phyloP scores from a whole-genome alignment of 441 rosid genomes.

The Arabidopsis hybrid region DNA sequence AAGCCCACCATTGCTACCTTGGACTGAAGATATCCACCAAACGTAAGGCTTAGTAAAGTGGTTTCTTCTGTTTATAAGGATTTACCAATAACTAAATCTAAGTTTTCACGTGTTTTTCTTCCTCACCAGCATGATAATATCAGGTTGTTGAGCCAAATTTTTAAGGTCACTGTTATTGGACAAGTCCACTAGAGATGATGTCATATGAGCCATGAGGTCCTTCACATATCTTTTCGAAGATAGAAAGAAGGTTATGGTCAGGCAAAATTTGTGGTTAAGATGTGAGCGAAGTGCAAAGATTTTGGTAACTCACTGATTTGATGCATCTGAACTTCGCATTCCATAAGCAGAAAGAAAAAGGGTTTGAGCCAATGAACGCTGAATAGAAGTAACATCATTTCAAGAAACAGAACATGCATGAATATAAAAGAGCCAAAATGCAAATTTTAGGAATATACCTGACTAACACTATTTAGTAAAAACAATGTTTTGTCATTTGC shows the following conservation, averaged over 20 bases:
- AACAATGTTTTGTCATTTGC: slow-evolving; percentile 79
- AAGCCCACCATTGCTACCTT: no score
- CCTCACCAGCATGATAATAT: slow-evolving; percentile 79
- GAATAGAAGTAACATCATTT: slow-evolving; percentile 46
- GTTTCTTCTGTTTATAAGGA: slow-evolving; percentile 26
- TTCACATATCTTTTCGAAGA: slow-evolving; percentile 72
- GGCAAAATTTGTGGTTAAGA: slow-evolving; percentile 28
- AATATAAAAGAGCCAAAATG: slow-evolving; percentile 28
- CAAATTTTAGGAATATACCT: slow-evolving; percentile 57
- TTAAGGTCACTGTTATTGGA: slow-evolving; percentile 77
- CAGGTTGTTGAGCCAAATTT: slow-evolving; percentile 84
- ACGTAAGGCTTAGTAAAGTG: no score
- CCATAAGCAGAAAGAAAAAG: slow-evolving; percentile 96
- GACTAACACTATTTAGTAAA: slow-evolving; percentile 77
- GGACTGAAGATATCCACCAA: no score
- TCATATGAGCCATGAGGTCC: slow-evolving; percentile 81
- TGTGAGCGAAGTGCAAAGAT: slow-evolving; percentile 25
- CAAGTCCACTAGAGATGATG: slow-evolving; percentile 72
- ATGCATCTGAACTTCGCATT: slow-evolving; percentile 70
- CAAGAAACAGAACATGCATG: slow-evolving; percentile 24
- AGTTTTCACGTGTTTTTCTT: slow-evolving; percentile 27
- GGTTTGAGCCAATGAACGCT: slow-evolving; percentile 93
- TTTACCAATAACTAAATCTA: slow-evolving; percentile 20
- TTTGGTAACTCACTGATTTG: slow-evolving; percentile 80
- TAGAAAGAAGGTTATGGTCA: slow-evolving; percentile 37